These are phyloP conservation scores for Coemansia sp. DNA, from an alignment of 192 early-diverging fungal genomes.

Conservation along the genomic window DNA sequence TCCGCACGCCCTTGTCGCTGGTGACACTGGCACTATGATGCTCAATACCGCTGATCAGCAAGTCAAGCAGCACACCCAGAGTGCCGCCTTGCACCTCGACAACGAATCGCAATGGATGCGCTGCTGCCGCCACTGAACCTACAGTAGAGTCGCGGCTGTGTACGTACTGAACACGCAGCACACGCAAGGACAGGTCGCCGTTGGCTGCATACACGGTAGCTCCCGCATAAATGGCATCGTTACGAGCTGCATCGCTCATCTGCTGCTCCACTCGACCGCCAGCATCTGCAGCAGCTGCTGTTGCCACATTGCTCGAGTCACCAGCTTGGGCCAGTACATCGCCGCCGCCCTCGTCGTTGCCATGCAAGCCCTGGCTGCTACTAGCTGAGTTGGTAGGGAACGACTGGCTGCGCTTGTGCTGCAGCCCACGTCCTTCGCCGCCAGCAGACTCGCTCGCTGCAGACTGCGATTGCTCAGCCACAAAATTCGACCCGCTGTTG, in stretches of 20 bases:
- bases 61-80: slow-evolving; percentile 56
- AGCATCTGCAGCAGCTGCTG: background rate
- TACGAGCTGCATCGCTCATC: slow-evolving; percentile 30
- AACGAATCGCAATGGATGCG: slow-evolving; percentile 30
- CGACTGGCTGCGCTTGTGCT: slow-evolving; percentile 51
- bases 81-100: slow-evolving; percentile 67
- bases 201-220: slow-evolving; percentile 43
- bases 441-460: background rate
- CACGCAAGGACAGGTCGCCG: slow-evolving; percentile 43
- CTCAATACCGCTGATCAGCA: slow-evolving; percentile 60
- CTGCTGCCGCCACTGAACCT: background rate
- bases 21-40: slow-evolving; percentile 36
- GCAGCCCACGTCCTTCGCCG: slow-evolving; percentile 15
- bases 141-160: slow-evolving; percentile 11
- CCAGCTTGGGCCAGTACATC: background rate
- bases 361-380: slow-evolving; percentile 5
- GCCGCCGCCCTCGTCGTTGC: slow-evolving; percentile 1
- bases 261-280: slow-evolving; percentile 25
- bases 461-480: background rate
- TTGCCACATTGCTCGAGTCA: background rate
- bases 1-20: slow-evolving; percentile 49
- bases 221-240: slow-evolving; percentile 39
- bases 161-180: slow-evolving; percentile 46
- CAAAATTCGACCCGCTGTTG: background rate
- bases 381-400: slow-evolving; percentile 27